These are phyloP conservation scores for Theobroma cacao DNA, from an alignment of 345 rosid genomes.

Conservation along the genomic window DNA sequence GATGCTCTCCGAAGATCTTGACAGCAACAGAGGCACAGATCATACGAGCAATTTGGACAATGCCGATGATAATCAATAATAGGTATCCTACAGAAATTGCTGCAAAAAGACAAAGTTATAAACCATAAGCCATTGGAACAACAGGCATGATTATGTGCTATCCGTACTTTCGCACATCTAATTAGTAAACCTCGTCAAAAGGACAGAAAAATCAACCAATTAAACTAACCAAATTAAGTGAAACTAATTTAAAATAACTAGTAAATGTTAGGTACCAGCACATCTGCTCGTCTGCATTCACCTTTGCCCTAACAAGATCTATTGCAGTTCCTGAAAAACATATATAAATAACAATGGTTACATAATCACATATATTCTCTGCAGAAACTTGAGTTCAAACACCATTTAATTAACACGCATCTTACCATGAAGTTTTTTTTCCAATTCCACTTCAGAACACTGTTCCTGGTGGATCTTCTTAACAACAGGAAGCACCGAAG, in stretches of 20 bases:
- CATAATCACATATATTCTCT: not conserved
- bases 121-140: not conserved
- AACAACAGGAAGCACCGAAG: slow-evolving; percentile 87
- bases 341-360: slow-evolving; percentile 14
- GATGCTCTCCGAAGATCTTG: slow-evolving; percentile 81
- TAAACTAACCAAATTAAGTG: not conserved
- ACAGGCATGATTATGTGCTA: not conserved
- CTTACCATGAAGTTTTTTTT: slow-evolving; percentile 77
- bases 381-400: not conserved
- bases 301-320: slow-evolving; percentile 72
- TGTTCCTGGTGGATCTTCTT: slow-evolving; percentile 85
- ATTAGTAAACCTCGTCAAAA: not conserved
- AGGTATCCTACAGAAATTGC: slow-evolving; percentile 90
- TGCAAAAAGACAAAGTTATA: slow-evolving; percentile 37
- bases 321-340: slow-evolving; percentile 62
- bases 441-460: slow-evolving; percentile 81
- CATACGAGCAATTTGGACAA: slow-evolving; percentile 77
- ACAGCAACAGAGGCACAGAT: slow-evolving; percentile 91
- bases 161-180: slow-evolving; percentile 3
- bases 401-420: slow-evolving; percentile 10
- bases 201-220: not conserved
- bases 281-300: slow-evolving; percentile 98
- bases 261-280: slow-evolving; percentile 67
- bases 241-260: slow-evolving; percentile 6
- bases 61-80: slow-evolving; percentile 95